These are phyloP conservation scores for Ophiorrhiza pumila DNA, from an alignment of 257 asterid species.

Conservation along the genomic window DNA sequence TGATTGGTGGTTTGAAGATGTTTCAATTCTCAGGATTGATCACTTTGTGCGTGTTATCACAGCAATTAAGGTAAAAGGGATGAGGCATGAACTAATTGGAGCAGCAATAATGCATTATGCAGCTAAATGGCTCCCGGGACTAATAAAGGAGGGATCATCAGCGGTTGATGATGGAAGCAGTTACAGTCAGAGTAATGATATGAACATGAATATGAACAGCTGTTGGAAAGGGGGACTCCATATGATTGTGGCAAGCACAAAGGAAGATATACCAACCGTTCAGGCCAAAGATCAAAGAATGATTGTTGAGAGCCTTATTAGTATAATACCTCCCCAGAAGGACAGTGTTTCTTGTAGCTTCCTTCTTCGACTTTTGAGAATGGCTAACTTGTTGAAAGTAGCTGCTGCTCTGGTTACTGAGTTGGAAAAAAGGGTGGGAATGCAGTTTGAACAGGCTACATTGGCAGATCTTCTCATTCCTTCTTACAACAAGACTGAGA, in stretches of 20 bases:
- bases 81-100: constrained; percentile 80
- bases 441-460: constrained; percentile 89
- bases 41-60: constrained; percentile 85
- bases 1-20: constrained; percentile 98
- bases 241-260: constrained; percentile 60
- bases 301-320: constrained; percentile 86
- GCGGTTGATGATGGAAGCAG: constrained; percentile 33
- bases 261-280: constrained; percentile 44
- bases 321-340: constrained; percentile 86
- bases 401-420: constrained; percentile 92
- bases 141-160: constrained; percentile 47
- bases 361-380: constrained; percentile 65
- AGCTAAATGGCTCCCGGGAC: constrained; percentile 69
- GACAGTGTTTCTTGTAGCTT: constrained; percentile 85
- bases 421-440: constrained; percentile 87
- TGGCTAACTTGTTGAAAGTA: constrained; percentile 78
- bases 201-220: constrained; percentile 27
- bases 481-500: constrained; percentile 56
- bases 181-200: constrained; percentile 25
- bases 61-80: constrained; percentile 88
- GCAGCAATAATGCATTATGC: constrained; percentile 76
- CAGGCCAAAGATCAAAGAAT: constrained; percentile 78
- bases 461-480: constrained; percentile 76
- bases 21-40: constrained; percentile 75
- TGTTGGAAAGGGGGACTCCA: constrained; percentile 87